Evolutionary conservation across 2,329 filamentous ascomycete species (phyloP).

Genomic region (Scopulariopsis brevicaulis): DNA sequence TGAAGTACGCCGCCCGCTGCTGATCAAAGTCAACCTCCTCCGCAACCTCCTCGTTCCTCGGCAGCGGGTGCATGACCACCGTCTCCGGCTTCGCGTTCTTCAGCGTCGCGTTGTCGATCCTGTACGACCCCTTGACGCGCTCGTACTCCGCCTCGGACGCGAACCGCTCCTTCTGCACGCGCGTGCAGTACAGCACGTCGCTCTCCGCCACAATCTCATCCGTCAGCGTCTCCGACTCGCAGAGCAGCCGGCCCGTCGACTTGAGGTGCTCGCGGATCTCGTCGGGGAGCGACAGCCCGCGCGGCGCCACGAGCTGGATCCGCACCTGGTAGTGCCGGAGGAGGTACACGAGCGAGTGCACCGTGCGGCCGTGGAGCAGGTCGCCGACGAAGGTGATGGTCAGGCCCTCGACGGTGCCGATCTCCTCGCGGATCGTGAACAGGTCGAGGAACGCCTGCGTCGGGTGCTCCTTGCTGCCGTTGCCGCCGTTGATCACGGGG

Average conservation of each 20-base stretch:
- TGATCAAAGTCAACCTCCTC: constrained; percentile 98
- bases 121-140: constrained; percentile 74
- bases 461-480: constrained; percentile 90
- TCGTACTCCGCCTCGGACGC: constrained; percentile 72
- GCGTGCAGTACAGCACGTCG: constrained; percentile 93
- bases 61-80: constrained; percentile 91
- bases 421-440: constrained; percentile 95
- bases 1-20: constrained; percentile 91
- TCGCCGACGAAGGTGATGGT: constrained; percentile 96
- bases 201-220: constrained; percentile 76
- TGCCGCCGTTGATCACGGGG: constrained; percentile 93
- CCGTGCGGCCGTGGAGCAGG: constrained; percentile 82
- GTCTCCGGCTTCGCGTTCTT: constrained; percentile 87
- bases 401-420: constrained; percentile 87
- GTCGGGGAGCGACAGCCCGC: constrained; percentile 63
- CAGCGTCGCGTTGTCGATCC: constrained; percentile 82
- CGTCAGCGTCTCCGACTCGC: constrained; percentile 68
- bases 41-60: constrained; percentile 83
- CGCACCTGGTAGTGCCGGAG: constrained; percentile 92
- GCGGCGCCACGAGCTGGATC: constrained; percentile 82
- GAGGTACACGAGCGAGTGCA: constrained; percentile 89
- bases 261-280: constrained; percentile 64
- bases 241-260: constrained; percentile 62
- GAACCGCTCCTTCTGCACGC: constrained; percentile 95
- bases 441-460: constrained; percentile 96